Evolutionary conservation across 306 rosid genomes (phyloP).

Genomic region (Gastrolobium bilobum): DNA sequence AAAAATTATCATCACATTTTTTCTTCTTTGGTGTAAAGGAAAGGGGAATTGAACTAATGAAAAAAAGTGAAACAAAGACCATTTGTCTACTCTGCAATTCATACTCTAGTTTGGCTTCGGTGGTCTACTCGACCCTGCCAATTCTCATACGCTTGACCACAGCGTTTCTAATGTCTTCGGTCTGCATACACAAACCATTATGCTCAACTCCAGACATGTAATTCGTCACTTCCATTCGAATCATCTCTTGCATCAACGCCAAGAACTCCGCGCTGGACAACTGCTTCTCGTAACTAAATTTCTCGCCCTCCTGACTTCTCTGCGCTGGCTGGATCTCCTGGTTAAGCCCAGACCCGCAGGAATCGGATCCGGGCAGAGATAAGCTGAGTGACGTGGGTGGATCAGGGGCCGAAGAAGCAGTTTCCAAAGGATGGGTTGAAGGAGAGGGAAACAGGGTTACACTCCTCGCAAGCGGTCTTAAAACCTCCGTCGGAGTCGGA

Average conservation of each 20-base stretch:
- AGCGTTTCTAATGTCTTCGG: conserved; percentile 67
- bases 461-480: conserved; percentile 39
- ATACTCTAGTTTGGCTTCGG: neutral
- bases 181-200: conserved; percentile 65
- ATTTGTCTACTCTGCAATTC: conserved; percentile 8
- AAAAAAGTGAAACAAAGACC: conserved; percentile 16
- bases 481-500: conserved; percentile 39
- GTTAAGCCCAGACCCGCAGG: conserved; percentile 20
- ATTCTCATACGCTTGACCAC: conserved; percentile 70
- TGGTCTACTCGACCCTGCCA: conserved; percentile 61
- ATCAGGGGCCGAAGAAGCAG: conserved; percentile 53
- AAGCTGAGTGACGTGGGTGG: conserved; percentile 75
- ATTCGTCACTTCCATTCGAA: conserved; percentile 75
- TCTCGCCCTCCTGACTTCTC: neutral
- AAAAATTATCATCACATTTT: conserved; percentile 50
- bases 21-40: neutral
- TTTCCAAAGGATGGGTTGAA: conserved; percentile 42
- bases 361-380: conserved; percentile 73
- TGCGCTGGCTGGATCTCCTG: conserved; percentile 3
- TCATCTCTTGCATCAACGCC: conserved; percentile 84
- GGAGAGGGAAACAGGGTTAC: conserved; percentile 13
- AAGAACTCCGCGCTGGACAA: conserved; percentile 71
- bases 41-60: neutral
- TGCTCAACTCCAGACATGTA: conserved; percentile 83
- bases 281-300: conserved; percentile 55